A percentile compares a stretch with the other conserved stretches of the same genome.
phyloP scores from a whole-genome alignment of 192 early-diverging fungal genomes.

The Rhizophagus sp. region DNA sequence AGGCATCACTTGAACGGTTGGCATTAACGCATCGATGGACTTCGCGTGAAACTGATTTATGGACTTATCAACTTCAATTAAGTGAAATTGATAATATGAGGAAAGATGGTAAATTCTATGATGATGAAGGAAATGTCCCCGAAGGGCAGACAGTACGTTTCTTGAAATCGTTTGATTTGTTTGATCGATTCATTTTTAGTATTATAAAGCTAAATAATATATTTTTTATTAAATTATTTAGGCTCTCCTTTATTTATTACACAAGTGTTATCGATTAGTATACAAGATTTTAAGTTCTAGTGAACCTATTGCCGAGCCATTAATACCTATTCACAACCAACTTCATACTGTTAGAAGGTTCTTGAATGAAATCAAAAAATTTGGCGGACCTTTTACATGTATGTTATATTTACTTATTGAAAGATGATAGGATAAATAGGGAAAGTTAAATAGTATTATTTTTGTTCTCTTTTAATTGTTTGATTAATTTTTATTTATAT shows the following conservation, averaged over 20 bases:
- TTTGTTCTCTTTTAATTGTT: no score
- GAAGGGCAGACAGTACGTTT: constrained; percentile 58
- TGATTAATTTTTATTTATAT: not conserved
- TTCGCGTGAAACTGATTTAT: constrained; percentile 77
- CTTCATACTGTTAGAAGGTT: constrained; percentile 80
- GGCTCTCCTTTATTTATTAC: constrained; percentile 50
- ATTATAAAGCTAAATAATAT: not conserved
- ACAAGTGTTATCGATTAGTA: constrained; percentile 83
- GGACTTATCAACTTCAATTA: constrained; percentile 61
- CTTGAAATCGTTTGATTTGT: not conserved
- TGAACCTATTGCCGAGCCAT: constrained; percentile 77
- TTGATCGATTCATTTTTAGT: not conserved
- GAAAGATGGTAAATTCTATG: constrained; percentile 82
- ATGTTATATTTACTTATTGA: constrained; percentile 2
- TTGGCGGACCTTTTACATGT: constrained; percentile 74
- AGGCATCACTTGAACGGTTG: constrained; percentile 73
- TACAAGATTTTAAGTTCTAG: constrained; percentile 79
- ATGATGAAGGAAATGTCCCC: constrained; percentile 62
- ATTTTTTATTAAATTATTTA: not conserved
- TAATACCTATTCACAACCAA: constrained; percentile 87
- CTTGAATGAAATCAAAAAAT: constrained; percentile 77
- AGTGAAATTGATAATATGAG: constrained; percentile 83
- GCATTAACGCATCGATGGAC: constrained; percentile 77
- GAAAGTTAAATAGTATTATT: no score
- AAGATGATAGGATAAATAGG: no score